phyloP scores from a whole-genome alignment of 2,329 filamentous ascomycete species.

The Cryphonectria radicalis region DNA sequence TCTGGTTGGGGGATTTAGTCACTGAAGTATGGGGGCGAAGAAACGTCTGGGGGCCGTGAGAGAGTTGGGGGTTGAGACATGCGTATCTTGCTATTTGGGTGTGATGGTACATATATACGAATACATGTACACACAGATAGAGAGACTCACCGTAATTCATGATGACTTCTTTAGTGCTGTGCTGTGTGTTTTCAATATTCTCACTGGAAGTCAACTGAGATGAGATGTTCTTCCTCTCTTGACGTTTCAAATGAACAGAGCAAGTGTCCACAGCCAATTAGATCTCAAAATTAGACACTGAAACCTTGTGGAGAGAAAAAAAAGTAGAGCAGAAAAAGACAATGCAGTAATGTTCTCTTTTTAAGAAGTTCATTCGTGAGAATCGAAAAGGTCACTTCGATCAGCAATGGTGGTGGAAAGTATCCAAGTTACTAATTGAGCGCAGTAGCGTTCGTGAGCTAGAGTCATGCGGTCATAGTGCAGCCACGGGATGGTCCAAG shows the following conservation, averaged over 20 bases:
- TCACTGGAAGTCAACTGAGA: background rate
- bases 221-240: background rate
- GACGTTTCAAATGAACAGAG: background rate
- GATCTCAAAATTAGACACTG: background rate
- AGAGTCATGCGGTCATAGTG: slow-evolving; percentile 27
- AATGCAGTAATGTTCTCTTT: background rate
- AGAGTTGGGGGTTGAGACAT: background rate
- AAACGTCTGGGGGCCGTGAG: too few species aligned
- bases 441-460: background rate
- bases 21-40: background rate
- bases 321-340: background rate
- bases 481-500: slow-evolving; percentile 19
- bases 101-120: background rate
- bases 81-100: background rate
- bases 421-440: background rate
- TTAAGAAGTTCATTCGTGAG: background rate
- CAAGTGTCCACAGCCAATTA: background rate
- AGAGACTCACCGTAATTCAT: slow-evolving; percentile 31
- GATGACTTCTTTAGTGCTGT: slow-evolving; percentile 7
- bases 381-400: background rate
- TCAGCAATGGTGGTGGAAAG: background rate
- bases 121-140: background rate
- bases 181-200: background rate
- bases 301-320: background rate
- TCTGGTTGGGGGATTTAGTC: slow-evolving; percentile 12